These are phyloP conservation scores for Striga hermonthica DNA, from an alignment of 305 asterid species.

Conservation along the genomic window DNA sequence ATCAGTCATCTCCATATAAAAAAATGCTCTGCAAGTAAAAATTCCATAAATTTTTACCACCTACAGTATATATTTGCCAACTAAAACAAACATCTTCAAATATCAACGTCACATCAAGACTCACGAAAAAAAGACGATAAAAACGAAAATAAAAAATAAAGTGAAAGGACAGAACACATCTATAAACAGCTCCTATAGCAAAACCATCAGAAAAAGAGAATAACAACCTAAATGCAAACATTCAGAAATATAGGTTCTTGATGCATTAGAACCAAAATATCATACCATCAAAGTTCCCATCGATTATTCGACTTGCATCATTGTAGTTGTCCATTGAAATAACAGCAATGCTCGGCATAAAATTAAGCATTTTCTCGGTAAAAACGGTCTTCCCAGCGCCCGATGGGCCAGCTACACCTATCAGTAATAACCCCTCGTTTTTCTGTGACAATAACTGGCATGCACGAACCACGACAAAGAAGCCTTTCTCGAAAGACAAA, in stretches of 20 bases:
- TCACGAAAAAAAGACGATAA: neutral
- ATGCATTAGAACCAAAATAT: conserved; percentile 13
- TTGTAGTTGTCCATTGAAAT: conserved; percentile 99
- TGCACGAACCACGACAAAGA: conserved; percentile 87
- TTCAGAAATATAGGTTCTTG: conserved; percentile 4
- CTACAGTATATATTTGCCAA: no score
- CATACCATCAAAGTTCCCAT: conserved; percentile 96
- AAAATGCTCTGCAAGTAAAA: no score
- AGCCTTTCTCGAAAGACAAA: conserved; percentile 96
- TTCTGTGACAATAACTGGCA: conserved; percentile 87
- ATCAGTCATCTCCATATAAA: no score
- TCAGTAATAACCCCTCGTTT: conserved; percentile 74
- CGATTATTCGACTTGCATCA: conserved; percentile 87
- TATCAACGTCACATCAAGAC: no score
- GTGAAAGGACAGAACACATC: no score
- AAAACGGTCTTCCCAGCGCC: conserved; percentile 97
- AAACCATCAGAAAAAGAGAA: conserved; percentile 25
- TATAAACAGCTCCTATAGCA: neutral
- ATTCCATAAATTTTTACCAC: no score
- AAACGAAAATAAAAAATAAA: neutral
- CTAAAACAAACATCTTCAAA: no score
- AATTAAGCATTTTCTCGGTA: conserved; percentile 84
- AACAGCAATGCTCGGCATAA: conserved; percentile 92
- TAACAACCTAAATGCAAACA: conserved; percentile 23
- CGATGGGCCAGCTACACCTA: conserved; percentile 97